Evolutionary conservation across 169 alveolate genomes (phyloP).

Genomic region (Ophryocystis elektroscirrha): DNA sequence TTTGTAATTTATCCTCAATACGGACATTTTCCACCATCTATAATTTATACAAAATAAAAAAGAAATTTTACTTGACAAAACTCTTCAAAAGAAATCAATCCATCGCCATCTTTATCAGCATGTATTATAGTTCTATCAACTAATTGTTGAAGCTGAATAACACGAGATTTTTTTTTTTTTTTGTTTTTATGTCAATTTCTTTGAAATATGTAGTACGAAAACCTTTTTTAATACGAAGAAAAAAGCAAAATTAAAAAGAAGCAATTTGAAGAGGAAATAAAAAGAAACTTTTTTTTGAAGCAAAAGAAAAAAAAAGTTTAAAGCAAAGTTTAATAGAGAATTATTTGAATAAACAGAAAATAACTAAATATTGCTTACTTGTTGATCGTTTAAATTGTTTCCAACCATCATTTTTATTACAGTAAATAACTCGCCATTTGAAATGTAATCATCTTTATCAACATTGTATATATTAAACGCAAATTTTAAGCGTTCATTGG

Average conservation of each 20-base stretch:
- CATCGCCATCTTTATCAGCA: conserved; percentile 92
- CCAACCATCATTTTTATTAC: conserved; percentile 95
- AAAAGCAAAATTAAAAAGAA: not conserved
- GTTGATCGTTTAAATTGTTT: conserved; percentile 71
- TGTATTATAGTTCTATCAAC: conserved; percentile 81
- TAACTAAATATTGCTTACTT: conserved; percentile 33
- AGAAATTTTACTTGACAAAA: no score
- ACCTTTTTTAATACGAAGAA: not conserved
- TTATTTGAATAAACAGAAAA: not conserved
- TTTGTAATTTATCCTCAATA: no score
- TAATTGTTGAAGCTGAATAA: conserved; percentile 63
- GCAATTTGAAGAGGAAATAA: not conserved
- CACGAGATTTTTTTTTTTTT: not conserved
- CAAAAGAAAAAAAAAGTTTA: not conserved
- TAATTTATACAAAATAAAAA: no score
- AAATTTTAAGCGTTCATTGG: conserved; percentile 69
- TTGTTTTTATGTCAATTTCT: not conserved
- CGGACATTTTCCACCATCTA: no score
- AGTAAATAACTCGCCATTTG: conserved; percentile 84
- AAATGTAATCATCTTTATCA: conserved; percentile 78
- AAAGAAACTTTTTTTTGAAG: not conserved
- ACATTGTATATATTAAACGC: conserved; percentile 85
- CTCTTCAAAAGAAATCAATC: conserved; percentile 79
- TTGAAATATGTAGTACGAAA: not conserved
- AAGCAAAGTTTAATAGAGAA: not conserved